phyloP scores from a whole-genome alignment of 257 asterid species.

The Apocynum venetum region DNA sequence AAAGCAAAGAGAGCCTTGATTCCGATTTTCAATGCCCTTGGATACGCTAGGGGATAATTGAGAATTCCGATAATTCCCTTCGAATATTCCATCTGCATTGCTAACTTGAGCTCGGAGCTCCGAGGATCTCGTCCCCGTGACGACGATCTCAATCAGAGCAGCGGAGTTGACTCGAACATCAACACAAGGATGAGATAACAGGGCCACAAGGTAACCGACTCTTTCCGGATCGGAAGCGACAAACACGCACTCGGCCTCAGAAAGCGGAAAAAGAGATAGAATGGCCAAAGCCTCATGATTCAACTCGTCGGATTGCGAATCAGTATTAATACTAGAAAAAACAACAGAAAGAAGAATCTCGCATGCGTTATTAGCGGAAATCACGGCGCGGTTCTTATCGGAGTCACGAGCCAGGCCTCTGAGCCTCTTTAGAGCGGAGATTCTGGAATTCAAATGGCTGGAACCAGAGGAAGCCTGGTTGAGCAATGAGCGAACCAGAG shows the following conservation, averaged over 20 bases:
- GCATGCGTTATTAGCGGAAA: conserved; percentile 46
- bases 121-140: conserved; percentile 68
- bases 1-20: conserved; percentile 80
- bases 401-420: conserved; percentile 79
- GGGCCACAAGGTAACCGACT: conserved; percentile 50
- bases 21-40: conserved; percentile 76
- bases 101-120: conserved; percentile 72
- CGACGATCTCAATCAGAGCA: conserved; percentile 64
- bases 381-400: conserved; percentile 73
- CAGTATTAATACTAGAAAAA: conserved; percentile 32
- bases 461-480: conserved; percentile 58
- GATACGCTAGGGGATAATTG: conserved; percentile 54
- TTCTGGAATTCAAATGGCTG: conserved; percentile 31
- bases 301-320: conserved; percentile 46
- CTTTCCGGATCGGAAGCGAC: conserved; percentile 61
- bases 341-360: conserved; percentile 48
- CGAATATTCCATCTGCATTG: conserved; percentile 60
- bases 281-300: conserved; percentile 65
- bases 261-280: conserved; percentile 52
- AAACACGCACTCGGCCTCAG: conserved; percentile 60
- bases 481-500: conserved; percentile 56
- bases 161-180: conserved; percentile 91
- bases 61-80: conserved; percentile 73
- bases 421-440: conserved; percentile 61
- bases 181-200: conserved; percentile 74